phyloP scores from a whole-genome alignment of 139 green algal species.

The Haematococcus lacustris region DNA sequence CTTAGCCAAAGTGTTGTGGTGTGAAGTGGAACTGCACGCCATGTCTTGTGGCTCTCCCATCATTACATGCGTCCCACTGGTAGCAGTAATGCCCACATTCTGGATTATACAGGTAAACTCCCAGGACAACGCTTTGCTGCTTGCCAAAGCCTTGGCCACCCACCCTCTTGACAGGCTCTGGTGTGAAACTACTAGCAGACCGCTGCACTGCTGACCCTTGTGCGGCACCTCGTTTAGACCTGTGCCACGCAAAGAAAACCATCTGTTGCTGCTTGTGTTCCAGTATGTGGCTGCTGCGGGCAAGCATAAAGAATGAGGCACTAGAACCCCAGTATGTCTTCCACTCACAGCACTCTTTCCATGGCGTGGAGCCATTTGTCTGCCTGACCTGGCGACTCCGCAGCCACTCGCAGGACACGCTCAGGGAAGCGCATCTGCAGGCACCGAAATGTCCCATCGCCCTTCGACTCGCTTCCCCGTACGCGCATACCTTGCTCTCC shows the following conservation, averaged over 20 bases:
- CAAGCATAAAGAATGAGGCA: too few relatives aligned
- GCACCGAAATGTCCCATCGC: not conserved
- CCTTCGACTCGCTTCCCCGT: not conserved
- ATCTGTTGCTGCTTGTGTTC: not conserved
- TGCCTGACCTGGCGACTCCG: constrained; percentile 6
- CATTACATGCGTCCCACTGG: too few relatives aligned
- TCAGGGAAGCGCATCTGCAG: constrained; percentile 17
- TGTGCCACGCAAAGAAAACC: too few relatives aligned
- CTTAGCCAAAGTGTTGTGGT: too few relatives aligned
- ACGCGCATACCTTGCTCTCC: not conserved
- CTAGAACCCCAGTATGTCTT: too few relatives aligned
- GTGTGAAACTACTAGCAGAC: not conserved
- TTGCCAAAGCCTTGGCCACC: too few relatives aligned
- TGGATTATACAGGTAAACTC: too few relatives aligned
- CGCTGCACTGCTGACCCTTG: not conserved
- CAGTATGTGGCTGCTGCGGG: not conserved
- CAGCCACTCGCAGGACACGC: constrained; percentile 11
- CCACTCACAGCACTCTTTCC: constrained; percentile 2
- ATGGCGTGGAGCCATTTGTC: constrained; percentile 9
- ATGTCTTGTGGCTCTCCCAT: too few relatives aligned
- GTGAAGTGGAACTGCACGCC: too few relatives aligned
- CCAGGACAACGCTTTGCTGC: too few relatives aligned
- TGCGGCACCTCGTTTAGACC: not conserved
- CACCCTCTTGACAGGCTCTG: not conserved
- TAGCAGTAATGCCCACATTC: too few relatives aligned